Percentiles rank a stretch among this genome's conserved stretches.
Evolutionary conservation across 495 filamentous ascomycete species (phyloP).

Genomic region (Penicillium riverlandense): DNA sequence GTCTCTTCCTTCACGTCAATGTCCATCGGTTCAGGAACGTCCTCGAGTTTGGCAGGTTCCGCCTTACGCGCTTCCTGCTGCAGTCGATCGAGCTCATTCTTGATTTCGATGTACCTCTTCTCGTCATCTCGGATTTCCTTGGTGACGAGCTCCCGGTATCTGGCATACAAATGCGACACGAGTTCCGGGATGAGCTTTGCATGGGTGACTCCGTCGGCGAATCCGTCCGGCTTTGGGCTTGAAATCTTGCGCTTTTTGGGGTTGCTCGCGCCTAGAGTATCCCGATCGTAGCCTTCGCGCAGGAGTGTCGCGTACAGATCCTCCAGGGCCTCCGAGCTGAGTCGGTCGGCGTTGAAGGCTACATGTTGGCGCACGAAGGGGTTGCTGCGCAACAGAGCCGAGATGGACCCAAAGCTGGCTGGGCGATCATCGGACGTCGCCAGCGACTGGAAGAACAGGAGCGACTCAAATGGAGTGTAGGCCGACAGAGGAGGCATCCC

Average conservation of each 20-base stretch:
- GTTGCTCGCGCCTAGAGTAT: slow-evolving; percentile 24
- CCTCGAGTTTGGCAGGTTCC: slow-evolving; percentile 13
- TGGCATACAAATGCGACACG: slow-evolving; percentile 63
- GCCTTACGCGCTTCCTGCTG: slow-evolving; percentile 50
- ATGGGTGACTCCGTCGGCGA: slow-evolving; percentile 56
- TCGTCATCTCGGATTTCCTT: slow-evolving; percentile 70
- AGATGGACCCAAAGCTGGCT: slow-evolving; percentile 63
- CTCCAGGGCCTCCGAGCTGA: slow-evolving; percentile 72
- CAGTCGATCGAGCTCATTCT: slow-evolving; percentile 61
- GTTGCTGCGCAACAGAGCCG: slow-evolving; percentile 65
- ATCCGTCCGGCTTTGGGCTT: slow-evolving; percentile 50
- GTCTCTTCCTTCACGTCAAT: slow-evolving; percentile 25
- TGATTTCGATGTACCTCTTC: slow-evolving; percentile 52
- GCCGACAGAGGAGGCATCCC: slow-evolving; percentile 50
- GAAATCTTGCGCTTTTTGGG: slow-evolving; percentile 69
- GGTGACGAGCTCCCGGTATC: slow-evolving; percentile 62
- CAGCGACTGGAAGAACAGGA: slow-evolving; percentile 85
- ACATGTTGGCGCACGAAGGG: slow-evolving; percentile 57
- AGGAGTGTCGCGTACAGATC: slow-evolving; percentile 69
- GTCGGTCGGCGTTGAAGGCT: slow-evolving; percentile 61
- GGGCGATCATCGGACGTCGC: slow-evolving; percentile 56
- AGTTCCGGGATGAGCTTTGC: slow-evolving; percentile 58
- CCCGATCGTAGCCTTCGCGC: slow-evolving; percentile 56
- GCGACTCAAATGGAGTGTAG: slow-evolving; percentile 81
- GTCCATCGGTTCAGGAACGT: slow-evolving; percentile 27